Evolutionary conservation across 805 yeast species (phyloP).

Genomic region (Candida schatavii): DNA sequence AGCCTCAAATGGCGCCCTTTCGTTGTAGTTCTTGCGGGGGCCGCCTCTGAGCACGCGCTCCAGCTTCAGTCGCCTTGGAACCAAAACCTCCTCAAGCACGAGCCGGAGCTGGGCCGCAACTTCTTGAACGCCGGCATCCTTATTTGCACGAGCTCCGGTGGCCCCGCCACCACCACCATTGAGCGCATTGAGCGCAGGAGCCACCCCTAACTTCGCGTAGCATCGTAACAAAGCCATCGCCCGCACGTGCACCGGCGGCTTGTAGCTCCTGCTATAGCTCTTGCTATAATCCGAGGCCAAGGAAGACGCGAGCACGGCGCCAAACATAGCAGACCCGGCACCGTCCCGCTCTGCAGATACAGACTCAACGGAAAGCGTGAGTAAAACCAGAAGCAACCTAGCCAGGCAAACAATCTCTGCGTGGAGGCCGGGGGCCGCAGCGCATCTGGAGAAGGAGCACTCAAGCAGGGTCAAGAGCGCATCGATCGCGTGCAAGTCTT

Average conservation of each 20-base stretch:
- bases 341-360: neutral
- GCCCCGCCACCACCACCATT: too few relatives aligned
- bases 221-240: neutral
- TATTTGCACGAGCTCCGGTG: too few relatives aligned
- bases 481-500: neutral
- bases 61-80: neutral
- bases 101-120: neutral
- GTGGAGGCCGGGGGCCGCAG: neutral
- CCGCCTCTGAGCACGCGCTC: neutral
- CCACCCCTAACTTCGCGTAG: neutral
- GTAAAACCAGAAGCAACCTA: neutral
- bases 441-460: neutral
- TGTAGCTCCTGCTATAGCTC: neutral
- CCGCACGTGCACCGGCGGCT: conserved; percentile 1
- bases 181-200: neutral
- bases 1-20: neutral
- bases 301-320: neutral
- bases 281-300: neutral
- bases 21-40: conserved; percentile 1
- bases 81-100: neutral
- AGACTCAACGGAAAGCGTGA: conserved; percentile 5
- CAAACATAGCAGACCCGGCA: neutral
- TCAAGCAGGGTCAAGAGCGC: neutral
- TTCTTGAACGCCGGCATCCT: neutral
- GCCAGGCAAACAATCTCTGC: neutral